phyloP scores from a whole-genome alignment of 2,329 filamentous ascomycete species.

The Talaromyces verruculosus region DNA sequence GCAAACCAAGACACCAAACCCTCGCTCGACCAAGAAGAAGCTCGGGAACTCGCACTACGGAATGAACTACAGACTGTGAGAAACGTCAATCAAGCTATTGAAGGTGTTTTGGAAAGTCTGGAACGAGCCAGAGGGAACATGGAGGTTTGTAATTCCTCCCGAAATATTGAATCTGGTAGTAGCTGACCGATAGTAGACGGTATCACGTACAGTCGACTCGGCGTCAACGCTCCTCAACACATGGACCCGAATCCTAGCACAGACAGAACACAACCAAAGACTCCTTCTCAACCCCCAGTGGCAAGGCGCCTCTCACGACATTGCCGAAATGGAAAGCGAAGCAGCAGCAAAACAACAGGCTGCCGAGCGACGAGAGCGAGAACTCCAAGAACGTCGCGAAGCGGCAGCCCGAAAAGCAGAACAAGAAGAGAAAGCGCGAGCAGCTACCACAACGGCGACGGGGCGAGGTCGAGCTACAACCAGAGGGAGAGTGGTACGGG shows the following conservation, averaged over 20 bases:
- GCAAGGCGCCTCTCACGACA: constrained; percentile 84
- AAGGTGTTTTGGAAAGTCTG: constrained; percentile 53
- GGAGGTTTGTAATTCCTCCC: constrained; percentile 39
- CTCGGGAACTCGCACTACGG: constrained; percentile 70
- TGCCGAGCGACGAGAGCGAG: constrained; percentile 71
- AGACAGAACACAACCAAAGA: constrained; percentile 96
- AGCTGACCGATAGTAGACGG: constrained; percentile 58
- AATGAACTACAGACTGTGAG: constrained; percentile 80
- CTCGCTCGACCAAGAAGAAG: constrained; percentile 63
- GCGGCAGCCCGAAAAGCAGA: constrained; percentile 59
- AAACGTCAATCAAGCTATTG: constrained; percentile 84
- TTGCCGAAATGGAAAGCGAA: constrained; percentile 83
- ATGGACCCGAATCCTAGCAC: constrained; percentile 92
- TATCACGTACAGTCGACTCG: constrained; percentile 79
- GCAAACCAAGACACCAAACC: constrained; percentile 50
- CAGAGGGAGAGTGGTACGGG: constrained; percentile 35
- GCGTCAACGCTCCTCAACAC: constrained; percentile 88
- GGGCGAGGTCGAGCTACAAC: constrained; percentile 35
- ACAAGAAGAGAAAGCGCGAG: constrained; percentile 47
- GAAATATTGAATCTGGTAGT: background rate
- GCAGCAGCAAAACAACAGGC: constrained; percentile 70
- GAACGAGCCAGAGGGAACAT: constrained; percentile 52
- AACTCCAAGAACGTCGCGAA: constrained; percentile 75
- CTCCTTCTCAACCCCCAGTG: constrained; percentile 84
- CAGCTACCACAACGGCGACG: constrained; percentile 31